Conservation (phyloP, 768 basidiomycete genomes). For the Boletus bicolor region DNA sequence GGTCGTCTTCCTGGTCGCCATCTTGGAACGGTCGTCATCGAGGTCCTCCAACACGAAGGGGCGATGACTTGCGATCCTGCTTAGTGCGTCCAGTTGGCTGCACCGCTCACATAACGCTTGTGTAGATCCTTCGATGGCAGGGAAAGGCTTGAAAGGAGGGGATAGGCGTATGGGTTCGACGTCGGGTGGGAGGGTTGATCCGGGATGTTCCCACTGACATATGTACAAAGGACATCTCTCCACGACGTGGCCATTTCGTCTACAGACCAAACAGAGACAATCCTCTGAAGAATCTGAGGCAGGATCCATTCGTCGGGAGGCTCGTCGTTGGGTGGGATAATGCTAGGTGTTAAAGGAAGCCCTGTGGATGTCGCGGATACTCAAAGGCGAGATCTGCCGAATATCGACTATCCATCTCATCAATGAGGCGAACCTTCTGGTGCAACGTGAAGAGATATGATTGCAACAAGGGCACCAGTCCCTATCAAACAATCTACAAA, state of each 20-base stretch:
- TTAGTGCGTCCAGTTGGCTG: background rate
- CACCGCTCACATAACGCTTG: slow-evolving; percentile 4
- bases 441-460: background rate
- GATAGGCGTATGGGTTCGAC: background rate
- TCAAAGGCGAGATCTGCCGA: background rate
- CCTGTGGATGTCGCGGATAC: background rate
- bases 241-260: slow-evolving; percentile 8
- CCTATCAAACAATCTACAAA: slow-evolving; percentile 19
- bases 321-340: background rate
- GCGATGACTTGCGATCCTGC: background rate
- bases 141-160: background rate
- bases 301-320: background rate
- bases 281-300: background rate
- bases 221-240: background rate
- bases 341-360: background rate
- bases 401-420: background rate
- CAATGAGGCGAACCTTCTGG: background rate
- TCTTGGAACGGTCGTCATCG: background rate
- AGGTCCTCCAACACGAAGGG: slow-evolving; percentile 2
- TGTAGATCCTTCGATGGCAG: background rate
- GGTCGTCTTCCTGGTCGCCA: background rate
- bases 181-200: background rate
- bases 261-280: slow-evolving; percentile 13
- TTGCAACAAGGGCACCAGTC: slow-evolving; percentile 23
- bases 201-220: background rate